Percentiles rank a stretch among this genome's conserved stretches.
phyloP scores from a whole-genome alignment of 176 grass and related monocot species.

The Oryza coarctata region DNA sequence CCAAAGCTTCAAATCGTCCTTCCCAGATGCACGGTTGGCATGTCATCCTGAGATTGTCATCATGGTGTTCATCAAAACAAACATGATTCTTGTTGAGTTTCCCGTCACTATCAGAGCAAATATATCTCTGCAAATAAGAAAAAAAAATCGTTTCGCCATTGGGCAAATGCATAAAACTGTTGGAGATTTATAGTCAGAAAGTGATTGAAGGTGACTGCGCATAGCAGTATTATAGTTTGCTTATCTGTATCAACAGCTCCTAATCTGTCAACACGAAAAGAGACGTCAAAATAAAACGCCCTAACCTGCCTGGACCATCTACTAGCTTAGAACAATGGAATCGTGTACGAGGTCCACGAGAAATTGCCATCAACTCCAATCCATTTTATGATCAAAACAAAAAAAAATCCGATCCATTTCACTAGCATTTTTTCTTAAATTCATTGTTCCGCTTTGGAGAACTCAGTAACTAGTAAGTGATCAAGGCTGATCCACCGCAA shows the following conservation, averaged over 20 bases:
- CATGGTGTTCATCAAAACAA: neutral
- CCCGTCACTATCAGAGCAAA: neutral
- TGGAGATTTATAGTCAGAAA: neutral
- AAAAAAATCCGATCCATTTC: neutral
- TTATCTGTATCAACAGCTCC: neutral
- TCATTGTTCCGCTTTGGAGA: too few species aligned
- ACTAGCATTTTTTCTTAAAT: neutral
- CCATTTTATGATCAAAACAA: too few species aligned
- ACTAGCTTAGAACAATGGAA: neutral
- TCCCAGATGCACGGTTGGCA: neutral
- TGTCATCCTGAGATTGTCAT: neutral
- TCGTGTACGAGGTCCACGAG: neutral
- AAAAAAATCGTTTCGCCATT: neutral
- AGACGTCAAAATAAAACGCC: neutral
- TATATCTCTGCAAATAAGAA: neutral
- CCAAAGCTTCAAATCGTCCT: neutral
- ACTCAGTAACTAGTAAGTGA: too few species aligned
- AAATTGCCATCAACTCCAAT: neutral
- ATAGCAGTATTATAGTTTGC: neutral
- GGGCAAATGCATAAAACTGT: neutral
- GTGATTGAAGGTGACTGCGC: neutral
- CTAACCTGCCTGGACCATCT: neutral
- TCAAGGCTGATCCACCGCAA: too few species aligned
- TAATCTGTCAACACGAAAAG: neutral
- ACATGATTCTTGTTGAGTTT: neutral